These are phyloP conservation scores for Pseudogymnoascus sp. DNA, from an alignment of 2,329 filamentous ascomycete genomes.

Conservation along the genomic window DNA sequence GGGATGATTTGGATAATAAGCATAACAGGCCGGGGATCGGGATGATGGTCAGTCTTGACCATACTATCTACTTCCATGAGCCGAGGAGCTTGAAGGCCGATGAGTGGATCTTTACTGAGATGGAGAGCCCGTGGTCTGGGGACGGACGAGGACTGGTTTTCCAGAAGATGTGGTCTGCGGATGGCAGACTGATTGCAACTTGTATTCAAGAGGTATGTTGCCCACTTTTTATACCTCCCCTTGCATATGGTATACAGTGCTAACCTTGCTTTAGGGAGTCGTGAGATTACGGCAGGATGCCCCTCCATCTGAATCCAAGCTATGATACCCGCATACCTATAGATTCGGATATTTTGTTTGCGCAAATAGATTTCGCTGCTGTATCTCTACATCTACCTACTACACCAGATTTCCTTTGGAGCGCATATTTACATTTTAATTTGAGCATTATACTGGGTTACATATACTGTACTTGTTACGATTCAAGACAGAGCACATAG, in stretches of 20 bases:
- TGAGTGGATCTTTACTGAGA: slow-evolving; percentile 75
- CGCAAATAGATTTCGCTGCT: neutral
- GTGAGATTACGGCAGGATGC: slow-evolving; percentile 41
- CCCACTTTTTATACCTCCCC: neutral
- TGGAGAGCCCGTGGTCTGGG: slow-evolving; percentile 72
- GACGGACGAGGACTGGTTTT: slow-evolving; percentile 69
- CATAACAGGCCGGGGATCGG: slow-evolving; percentile 52
- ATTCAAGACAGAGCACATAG: neutral
- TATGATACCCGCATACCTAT: neutral
- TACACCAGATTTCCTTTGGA: slow-evolving; percentile 1
- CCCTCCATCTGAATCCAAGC: neutral
- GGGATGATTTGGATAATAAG: slow-evolving; percentile 43
- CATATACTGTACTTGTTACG: neutral
- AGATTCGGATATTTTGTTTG: neutral
- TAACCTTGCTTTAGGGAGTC: slow-evolving; percentile 37
- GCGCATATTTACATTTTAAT: neutral
- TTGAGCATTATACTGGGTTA: neutral
- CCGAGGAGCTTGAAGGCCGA: slow-evolving; percentile 50
- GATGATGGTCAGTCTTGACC: slow-evolving; percentile 82
- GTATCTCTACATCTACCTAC: neutral
- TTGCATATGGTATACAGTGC: slow-evolving; percentile 12
- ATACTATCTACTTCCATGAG: slow-evolving; percentile 63
- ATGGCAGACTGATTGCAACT: slow-evolving; percentile 67
- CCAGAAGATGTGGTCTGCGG: slow-evolving; percentile 63
- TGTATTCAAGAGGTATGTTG: slow-evolving; percentile 65